These are phyloP conservation scores for Fraxinus floribunda DNA, from an alignment of 305 asterid genomes.

Conservation along the genomic window DNA sequence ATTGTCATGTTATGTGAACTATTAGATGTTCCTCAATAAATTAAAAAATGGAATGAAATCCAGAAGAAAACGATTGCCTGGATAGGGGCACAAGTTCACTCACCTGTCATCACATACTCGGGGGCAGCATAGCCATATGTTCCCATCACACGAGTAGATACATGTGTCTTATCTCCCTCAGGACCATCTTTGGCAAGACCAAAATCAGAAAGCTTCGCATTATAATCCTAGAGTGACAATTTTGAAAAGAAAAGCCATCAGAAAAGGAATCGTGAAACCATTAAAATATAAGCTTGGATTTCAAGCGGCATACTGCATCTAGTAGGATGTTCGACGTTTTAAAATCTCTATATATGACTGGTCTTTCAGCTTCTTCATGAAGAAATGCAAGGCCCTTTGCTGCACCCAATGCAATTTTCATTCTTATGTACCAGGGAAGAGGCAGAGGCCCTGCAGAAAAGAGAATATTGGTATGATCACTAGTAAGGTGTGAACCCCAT, in stretches of 20 bases:
- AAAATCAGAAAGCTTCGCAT: slow-evolving; percentile 85
- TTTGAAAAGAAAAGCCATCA: slow-evolving; percentile 3
- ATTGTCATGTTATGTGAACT: background rate
- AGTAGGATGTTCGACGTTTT: slow-evolving; percentile 74
- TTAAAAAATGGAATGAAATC: background rate
- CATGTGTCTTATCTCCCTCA: slow-evolving; percentile 82
- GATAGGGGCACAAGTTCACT: background rate
- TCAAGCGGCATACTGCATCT: slow-evolving; percentile 53
- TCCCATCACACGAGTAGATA: slow-evolving; percentile 90
- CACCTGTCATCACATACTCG: slow-evolving; percentile 85
- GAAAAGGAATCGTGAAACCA: slow-evolving; percentile 4
- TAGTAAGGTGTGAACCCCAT: slow-evolving; percentile 6
- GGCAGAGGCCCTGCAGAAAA: slow-evolving; percentile 59
- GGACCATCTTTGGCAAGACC: slow-evolving; percentile 95
- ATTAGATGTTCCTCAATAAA: background rate
- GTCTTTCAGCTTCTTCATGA: slow-evolving; percentile 85
- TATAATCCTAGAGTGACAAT: slow-evolving; percentile 57
- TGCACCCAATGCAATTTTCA: slow-evolving; percentile 77
- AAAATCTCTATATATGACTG: slow-evolving; percentile 80
- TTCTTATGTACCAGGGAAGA: slow-evolving; percentile 77
- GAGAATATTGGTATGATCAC: background rate
- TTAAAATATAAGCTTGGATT: slow-evolving; percentile 12
- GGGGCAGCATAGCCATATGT: slow-evolving; percentile 93
- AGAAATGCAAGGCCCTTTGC: slow-evolving; percentile 89
- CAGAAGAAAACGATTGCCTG: background rate